Evolutionary conservation across 169 alveolate species (phyloP).

Genomic region (Babesia microti): DNA sequence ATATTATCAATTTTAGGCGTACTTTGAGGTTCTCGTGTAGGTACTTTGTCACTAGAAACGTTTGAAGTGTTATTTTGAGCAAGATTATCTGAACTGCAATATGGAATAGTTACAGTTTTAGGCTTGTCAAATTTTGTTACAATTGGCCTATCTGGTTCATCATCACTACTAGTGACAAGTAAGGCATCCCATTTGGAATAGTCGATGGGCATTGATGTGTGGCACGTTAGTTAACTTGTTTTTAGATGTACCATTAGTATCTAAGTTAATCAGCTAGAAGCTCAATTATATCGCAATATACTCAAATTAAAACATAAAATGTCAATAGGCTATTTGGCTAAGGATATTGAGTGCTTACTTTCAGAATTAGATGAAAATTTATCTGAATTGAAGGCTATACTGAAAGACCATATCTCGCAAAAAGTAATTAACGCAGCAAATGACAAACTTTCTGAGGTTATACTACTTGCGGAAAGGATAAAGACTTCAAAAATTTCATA

Average conservation of each 20-base stretch:
- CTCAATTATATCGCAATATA: constrained; percentile 22
- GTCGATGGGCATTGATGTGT: constrained; percentile 31
- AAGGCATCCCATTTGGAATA: not conserved
- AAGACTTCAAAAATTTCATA: constrained; percentile 26
- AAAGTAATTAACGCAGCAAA: too few species aligned
- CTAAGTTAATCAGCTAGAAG: constrained; percentile 31
- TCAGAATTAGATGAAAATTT: too few species aligned
- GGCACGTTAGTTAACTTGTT: too few species aligned
- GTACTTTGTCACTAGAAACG: not conserved
- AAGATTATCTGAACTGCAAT: not conserved
- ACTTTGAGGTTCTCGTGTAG: not conserved
- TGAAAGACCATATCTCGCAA: too few species aligned
- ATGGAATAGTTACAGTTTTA: not conserved
- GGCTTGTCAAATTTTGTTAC: not conserved
- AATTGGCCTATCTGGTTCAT: not conserved
- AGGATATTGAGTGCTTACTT: too few species aligned
- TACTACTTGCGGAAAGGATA: too few species aligned
- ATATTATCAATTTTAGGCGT: not conserved
- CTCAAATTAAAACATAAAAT: too few species aligned
- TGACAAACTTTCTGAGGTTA: too few species aligned
- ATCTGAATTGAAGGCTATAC: too few species aligned
- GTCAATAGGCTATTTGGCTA: too few species aligned
- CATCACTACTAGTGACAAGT: not conserved
- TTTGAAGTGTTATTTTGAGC: constrained; percentile 1
- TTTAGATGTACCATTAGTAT: too few species aligned